Evolutionary conservation across 768 basidiomycete species (phyloP), one percentile per base, ranked within the genome.

Genomic region (Xerocomellus amylosporus): DNA sequence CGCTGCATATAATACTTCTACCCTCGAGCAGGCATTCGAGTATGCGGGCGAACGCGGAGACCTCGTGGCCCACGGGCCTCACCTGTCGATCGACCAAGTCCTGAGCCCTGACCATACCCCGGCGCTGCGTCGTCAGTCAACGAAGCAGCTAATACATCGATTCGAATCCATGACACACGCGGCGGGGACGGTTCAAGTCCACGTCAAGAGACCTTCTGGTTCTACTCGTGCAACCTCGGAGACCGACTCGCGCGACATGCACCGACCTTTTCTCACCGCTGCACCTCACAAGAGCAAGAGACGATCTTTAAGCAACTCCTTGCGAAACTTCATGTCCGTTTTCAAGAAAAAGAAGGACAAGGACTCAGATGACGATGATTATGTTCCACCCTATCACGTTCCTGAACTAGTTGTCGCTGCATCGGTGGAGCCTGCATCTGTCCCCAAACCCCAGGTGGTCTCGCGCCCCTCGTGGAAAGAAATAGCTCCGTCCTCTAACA

Each of bases 241-340:
- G 33, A 39, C 43, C 34, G 51, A 56, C 28, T 51, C 59, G 46
- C 62, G 53, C 45, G 58, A 56, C 31, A 30, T 41, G 24, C 34
- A 49, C 19, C 60, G 46, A 53, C 58, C 58, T 40, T 66, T 62
- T 41, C 60, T 60, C 42, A 37, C 56, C 8, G 47, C 63, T 28
- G 51, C 42, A 8, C 41, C 62, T 14, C 68, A 71, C 59, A 78
- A 76, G 54, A 76, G 73, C 55, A 84, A 78, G 63, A 69, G 67
- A 46, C 67, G 71, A 9, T 86, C 83, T 5, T 71, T 88, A 46
- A 79, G 85, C 22, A 81, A 81, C 65, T 87, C 86, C 17, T 71
- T 88, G 57, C 78, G 80, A 38, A 87, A 83, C 59, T 65, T 88
- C 30, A 71, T 88, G 41, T 79, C 84, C 6, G 80, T 82, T 4